Base-by-base conservation (phyloP, 225 moss, liverwort and hornwort genomes). In the Polytrichum commune region DNA sequence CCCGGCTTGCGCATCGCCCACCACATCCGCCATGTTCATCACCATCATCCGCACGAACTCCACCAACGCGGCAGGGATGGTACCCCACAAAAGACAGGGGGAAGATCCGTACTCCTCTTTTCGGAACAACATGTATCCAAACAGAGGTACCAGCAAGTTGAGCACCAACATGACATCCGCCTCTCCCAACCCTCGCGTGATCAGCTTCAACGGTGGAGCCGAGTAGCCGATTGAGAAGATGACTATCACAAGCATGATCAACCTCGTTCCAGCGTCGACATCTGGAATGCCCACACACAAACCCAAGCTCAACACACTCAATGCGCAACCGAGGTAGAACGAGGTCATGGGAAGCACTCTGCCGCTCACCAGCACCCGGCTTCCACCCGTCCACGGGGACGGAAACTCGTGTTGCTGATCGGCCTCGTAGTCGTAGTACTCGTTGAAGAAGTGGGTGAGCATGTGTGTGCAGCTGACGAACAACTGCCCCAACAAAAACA, bases 21-120 rank as follows among this genome's bases (percentile, higher is more conserved):
- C 76, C 20, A 76, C 70, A 5, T 76, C 76, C 38, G 76, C 76
- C 70, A 76, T 76, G 57, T 76, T 76, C 76, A 76, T 76, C 26
- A 76, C 76, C 76, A 76, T 70, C 76, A 76, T 76, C 35, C 70
- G 70, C 19, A 70, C 76, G 23, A 64, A 76, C 8, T 76, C 76
- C 5, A 76, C 64, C 0, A 76, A 1, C 0, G 76, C 76, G 0
- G 76, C 55, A 0, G 76, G 76, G 3, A 58, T 1, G 57, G 64
- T n/a, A 8, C 69, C 55, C 6, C 69, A 61, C 5, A 76, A 65
- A 6, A 65, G 64, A 0, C 7, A 3, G 5, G 64, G 63, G 1
- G 55, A 55, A 1, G 64, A 64, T 33, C 8, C 33, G 35, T 35
- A 9, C 1, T 22, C 35, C 22, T 5, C 0, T n/a, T 20, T 76